Percentiles rank a stretch among this genome's conserved stretches.
These are phyloP conservation scores for Aspergillus panamensis DNA, from an alignment of 495 filamentous ascomycete species.

Conservation along the genomic window DNA sequence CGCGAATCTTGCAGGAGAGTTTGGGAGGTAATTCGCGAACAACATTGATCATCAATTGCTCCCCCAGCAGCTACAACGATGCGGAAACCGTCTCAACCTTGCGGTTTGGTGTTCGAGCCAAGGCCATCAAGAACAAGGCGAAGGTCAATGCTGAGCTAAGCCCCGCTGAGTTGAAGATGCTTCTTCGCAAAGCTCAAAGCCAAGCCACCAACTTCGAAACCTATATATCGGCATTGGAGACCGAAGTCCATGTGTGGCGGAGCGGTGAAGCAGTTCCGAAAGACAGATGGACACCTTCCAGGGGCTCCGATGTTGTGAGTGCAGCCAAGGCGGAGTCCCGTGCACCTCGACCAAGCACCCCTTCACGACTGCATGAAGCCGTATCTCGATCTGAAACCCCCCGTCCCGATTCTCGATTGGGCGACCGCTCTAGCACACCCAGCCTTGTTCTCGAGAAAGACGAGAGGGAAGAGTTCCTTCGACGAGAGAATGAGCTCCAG, in stretches of 20 bases:
- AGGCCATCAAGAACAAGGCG: conserved; percentile 99
- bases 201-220: conserved; percentile 85
- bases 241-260: conserved; percentile 82
- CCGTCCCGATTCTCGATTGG: conserved; percentile 74
- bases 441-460: conserved; percentile 90
- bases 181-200: conserved; percentile 85
- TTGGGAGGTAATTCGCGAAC: conserved; percentile 96
- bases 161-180: conserved; percentile 85
- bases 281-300: conserved; percentile 69
- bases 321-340: conserved; percentile 57
- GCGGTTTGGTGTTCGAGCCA: conserved; percentile 93
- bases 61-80: conserved; percentile 97
- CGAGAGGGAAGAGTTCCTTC: conserved; percentile 91
- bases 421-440: conserved; percentile 84
- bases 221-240: conserved; percentile 81
- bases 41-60: conserved; percentile 97
- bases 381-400: conserved; percentile 55
- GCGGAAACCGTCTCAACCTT: conserved; percentile 90
- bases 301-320: conserved; percentile 54
- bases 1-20: conserved; percentile 93
- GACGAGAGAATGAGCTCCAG: conserved; percentile 93
- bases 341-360: conserved; percentile 69
- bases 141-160: conserved; percentile 99
- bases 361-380: conserved; percentile 65
- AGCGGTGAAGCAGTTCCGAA: conserved; percentile 83